Evolutionary conservation across 2,329 filamentous ascomycete genomes (phyloP), one percentile per base, ranked within the genome.

Genomic region (Sporothrix variecibatus): DNA sequence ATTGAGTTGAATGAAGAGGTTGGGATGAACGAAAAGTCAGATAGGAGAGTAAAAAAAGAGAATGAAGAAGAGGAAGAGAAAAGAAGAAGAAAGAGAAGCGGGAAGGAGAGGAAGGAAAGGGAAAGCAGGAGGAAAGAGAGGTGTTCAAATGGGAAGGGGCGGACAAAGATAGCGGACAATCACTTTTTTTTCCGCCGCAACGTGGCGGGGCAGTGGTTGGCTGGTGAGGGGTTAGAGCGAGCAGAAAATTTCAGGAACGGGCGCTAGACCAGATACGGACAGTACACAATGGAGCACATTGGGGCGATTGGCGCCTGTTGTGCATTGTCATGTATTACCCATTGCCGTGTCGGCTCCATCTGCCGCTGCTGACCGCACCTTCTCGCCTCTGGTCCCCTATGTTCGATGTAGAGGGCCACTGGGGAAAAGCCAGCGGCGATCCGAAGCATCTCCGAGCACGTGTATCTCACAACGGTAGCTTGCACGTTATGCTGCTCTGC

Each of bases 61-160:
- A 79, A 78, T 78, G 51, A 28, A 71, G 28, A 76, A 79, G 28
- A n/a, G 31, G 67, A 31, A 58, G 23, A 23, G 43, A 34, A n/a
- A 38, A 17, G 78, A 75, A 74, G 60, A 11, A 74, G 79, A 78
- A 78, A 56, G 34, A 71, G 28, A 76, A 79, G 28, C 31, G 31
- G 67, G 43, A 58, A 26, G 17, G 43, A 34, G 17, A 38, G 12
- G 78, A 75, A 74, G 60, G 17, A 74, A 51, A 46, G 65, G 77
- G 73, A 77, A 74, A 77, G 76, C 74, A 76, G 69, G 72, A 76
- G 67, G 74, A 72, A 69, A 68, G 72, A 75, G 72, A 70, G 72
- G 72, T 51, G 40, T 26, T 62, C 53, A 64, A n/a, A 53, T 68
- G 65, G 40, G 64, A 76, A 75, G 71, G 71, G 60, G 65, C 68